These are phyloP conservation scores for Xylariales sp. DNA, from an alignment of 2,329 filamentous ascomycete genomes.

Conservation along the genomic window DNA sequence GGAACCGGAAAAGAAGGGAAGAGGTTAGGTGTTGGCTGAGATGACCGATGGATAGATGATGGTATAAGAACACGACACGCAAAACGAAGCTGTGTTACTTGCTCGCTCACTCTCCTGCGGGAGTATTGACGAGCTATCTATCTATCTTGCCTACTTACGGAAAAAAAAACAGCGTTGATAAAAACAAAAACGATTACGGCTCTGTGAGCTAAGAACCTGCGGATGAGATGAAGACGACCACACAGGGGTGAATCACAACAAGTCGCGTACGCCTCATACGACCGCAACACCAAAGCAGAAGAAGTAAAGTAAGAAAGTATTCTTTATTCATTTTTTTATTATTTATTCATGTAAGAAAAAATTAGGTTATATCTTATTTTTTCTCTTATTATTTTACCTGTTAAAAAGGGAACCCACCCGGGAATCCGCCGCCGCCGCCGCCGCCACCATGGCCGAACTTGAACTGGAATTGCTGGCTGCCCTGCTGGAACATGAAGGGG, in stretches of 20 bases:
- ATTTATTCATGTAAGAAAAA: too few relatives aligned
- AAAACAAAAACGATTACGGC: too few relatives aligned
- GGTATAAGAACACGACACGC: too few relatives aligned
- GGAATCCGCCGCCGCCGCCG: slow-evolving; percentile 50
- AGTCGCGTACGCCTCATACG: slow-evolving; percentile 1
- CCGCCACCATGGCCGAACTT: slow-evolving; percentile 56
- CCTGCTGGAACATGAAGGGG: slow-evolving; percentile 68
- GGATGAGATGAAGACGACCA: too few relatives aligned
- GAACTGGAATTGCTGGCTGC: slow-evolving; percentile 66
- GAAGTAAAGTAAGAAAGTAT: neutral
- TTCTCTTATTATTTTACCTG: neutral
- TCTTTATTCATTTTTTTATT: neutral
- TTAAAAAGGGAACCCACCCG: slow-evolving; percentile 53
- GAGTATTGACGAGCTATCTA: neutral
- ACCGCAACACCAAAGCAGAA: slow-evolving; percentile 6
- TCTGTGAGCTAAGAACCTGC: too few relatives aligned
- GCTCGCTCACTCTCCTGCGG: neutral
- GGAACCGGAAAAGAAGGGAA: too few relatives aligned
- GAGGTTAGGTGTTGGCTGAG: too few relatives aligned
- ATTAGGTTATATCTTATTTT: neutral
- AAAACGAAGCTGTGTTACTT: too few relatives aligned
- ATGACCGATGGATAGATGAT: too few relatives aligned
- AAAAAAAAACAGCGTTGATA: too few relatives aligned
- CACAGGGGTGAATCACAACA: neutral
- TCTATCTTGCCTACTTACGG: too few relatives aligned